Evolutionary conservation across 805 yeast species (phyloP).

Genomic region (Teunomyces barrocoloradensis): DNA sequence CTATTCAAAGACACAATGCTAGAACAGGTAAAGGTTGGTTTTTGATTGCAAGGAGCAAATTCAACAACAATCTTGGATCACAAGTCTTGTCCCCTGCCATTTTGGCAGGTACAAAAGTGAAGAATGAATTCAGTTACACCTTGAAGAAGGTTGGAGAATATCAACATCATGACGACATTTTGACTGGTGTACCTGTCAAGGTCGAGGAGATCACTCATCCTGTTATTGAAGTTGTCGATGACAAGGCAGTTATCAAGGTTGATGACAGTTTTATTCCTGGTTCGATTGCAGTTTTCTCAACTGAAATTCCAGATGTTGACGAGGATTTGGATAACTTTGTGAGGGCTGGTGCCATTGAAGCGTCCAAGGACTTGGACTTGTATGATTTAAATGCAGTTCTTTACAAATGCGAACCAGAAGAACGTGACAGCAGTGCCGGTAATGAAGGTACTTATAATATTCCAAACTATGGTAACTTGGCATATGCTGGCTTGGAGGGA

Average conservation of each 20-base stretch:
- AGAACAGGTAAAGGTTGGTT: slow-evolving; percentile 86
- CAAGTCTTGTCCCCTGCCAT: slow-evolving; percentile 59
- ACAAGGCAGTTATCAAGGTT: slow-evolving; percentile 52
- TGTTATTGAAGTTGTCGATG: slow-evolving; percentile 38
- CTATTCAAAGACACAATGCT: slow-evolving; percentile 83
- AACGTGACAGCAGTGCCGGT: slow-evolving; percentile 75
- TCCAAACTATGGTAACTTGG: slow-evolving; percentile 71
- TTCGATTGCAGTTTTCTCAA: slow-evolving; percentile 79
- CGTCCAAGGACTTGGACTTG: slow-evolving; percentile 58
- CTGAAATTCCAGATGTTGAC: slow-evolving; percentile 66
- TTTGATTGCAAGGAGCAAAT: slow-evolving; percentile 83
- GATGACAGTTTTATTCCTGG: slow-evolving; percentile 80
- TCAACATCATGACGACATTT: slow-evolving; percentile 32
- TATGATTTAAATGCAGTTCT: slow-evolving; percentile 73
- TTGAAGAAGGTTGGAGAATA: slow-evolving; percentile 53
- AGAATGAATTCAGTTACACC: slow-evolving; percentile 56
- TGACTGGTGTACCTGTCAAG: slow-evolving; percentile 67
- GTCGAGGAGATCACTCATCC: slow-evolving; percentile 54
- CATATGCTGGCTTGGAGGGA: slow-evolving; percentile 91
- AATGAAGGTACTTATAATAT: slow-evolving; percentile 68
- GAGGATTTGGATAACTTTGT: slow-evolving; percentile 60
- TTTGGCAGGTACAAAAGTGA: slow-evolving; percentile 59
- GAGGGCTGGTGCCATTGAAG: slow-evolving; percentile 74
- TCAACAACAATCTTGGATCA: slow-evolving; percentile 40
- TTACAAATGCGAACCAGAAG: slow-evolving; percentile 83